A percentile compares a stretch with the other conserved stretches of the same genome.
Conservation (phyloP, 306 rosid species). For the Biancaea sappan region DNA sequence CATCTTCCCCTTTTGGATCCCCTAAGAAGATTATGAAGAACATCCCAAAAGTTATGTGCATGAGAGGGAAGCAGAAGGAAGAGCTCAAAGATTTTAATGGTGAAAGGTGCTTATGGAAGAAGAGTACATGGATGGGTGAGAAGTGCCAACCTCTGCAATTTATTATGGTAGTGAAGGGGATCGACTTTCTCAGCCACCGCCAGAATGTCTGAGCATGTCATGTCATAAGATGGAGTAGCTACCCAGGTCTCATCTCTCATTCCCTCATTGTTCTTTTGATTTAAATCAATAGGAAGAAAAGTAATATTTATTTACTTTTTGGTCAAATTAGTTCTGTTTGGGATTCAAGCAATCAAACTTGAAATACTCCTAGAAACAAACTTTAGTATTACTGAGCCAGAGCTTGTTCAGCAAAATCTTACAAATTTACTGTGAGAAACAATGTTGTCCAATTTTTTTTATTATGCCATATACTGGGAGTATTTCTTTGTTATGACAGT, state of each 20-base stretch:
- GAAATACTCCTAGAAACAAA: too few relatives aligned
- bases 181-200: slow-evolving; percentile 37
- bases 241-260: background rate
- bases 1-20: background rate
- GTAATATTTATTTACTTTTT: background rate
- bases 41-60: slow-evolving; percentile 3
- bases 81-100: background rate
- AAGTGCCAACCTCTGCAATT: slow-evolving; percentile 45
- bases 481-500: too few relatives aligned
- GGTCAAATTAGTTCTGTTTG: too few relatives aligned
- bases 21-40: slow-evolving; percentile 31
- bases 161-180: slow-evolving; percentile 48
- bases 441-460: too few relatives aligned
- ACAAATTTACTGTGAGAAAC: too few relatives aligned
- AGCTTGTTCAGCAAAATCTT: too few relatives aligned
- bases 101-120: slow-evolving; percentile 53
- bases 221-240: background rate
- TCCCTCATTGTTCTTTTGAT: background rate
- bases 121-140: slow-evolving; percentile 52
- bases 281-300: background rate
- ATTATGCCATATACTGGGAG: too few relatives aligned
- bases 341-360: too few relatives aligned
- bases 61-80: slow-evolving; percentile 3
- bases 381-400: too few relatives aligned
- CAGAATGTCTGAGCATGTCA: too few relatives aligned